Evolutionary conservation across 2,329 filamentous ascomycete genomes (phyloP).

Genomic region (Lizonia empirigonia): DNA sequence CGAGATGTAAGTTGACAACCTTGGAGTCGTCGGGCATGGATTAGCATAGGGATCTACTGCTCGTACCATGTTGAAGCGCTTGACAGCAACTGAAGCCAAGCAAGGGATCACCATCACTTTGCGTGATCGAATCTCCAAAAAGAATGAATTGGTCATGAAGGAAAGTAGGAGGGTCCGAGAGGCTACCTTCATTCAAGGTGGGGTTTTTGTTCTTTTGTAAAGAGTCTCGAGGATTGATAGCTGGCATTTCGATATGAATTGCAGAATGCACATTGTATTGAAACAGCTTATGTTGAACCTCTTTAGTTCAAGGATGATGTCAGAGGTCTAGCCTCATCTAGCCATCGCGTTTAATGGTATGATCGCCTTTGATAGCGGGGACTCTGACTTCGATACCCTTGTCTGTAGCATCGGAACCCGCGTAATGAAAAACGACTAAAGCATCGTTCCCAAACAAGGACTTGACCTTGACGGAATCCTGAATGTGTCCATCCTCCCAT

Average conservation of each 20-base stretch:
- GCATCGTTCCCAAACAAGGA: slow-evolving; percentile 5
- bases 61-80: slow-evolving; percentile 8
- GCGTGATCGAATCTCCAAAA: slow-evolving; percentile 16
- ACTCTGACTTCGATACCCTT: background rate
- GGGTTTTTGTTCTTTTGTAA: background rate
- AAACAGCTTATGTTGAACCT: background rate
- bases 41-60: background rate
- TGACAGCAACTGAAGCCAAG: slow-evolving; percentile 13
- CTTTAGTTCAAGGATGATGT: background rate
- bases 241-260: background rate
- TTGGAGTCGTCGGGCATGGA: background rate
- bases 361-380: slow-evolving; percentile 7
- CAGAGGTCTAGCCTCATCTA: background rate
- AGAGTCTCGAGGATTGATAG: background rate
- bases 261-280: background rate
- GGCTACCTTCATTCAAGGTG: background rate
- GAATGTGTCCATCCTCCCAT: slow-evolving; percentile 10
- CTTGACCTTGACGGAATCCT: slow-evolving; percentile 1
- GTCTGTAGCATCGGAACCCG: slow-evolving; percentile 5
- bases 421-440: slow-evolving; percentile 4
- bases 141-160: slow-evolving; percentile 10
- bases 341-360: background rate
- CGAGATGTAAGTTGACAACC: no score
- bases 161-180: background rate
- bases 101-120: slow-evolving; percentile 11